Evolutionary conservation across 495 filamentous ascomycete species (phyloP), one percentile per base, ranked within the genome.

Genomic region (Aspergillus campestris): DNA sequence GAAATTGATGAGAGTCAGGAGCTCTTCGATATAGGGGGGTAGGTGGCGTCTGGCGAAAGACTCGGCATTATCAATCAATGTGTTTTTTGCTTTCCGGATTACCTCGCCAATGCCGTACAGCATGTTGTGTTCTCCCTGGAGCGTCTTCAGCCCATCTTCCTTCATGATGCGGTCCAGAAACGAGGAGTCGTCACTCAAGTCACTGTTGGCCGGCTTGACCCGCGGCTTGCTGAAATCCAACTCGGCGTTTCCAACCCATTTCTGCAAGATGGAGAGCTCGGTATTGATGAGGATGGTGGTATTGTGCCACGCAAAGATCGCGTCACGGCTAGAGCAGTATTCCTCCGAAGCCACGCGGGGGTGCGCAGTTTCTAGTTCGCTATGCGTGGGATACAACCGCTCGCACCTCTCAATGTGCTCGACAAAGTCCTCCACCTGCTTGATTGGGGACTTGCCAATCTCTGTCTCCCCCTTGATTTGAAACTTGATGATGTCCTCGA

Each of bases 151-250:
- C 12, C 88, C 89, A 58, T 98, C 92, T 61, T 97, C 92, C 56
- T 96, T 96, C 71, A 97, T 75, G n/a, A 97, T 83, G n/a, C 92
- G 81, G 60, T 98, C 92, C 36, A 98, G 71, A 61, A 98, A 98
- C 1, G 88, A 92, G 0, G 88, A 79, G 45, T 95, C 88, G 55
- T 95, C 90, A 15, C 80, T 80, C 11, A 96, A 71, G 46, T 87
- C 82, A 48, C 78, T 79, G 29, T 73, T 72, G 29, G 60, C 53
- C 38, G 63, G 60, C 27, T 65, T 64, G 13, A 54, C 41, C 50
- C 73, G 67, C 4, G 69, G 60, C 54, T 86, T 84, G 37, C 79
- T 79, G 58, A 98, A 97, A 64, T 97, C 89, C 10, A 98, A 76
- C 56, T 91, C 89, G 36, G 87, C 85, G 59, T 98, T 98, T 14